Base-by-base conservation (phyloP, 2,329 filamentous ascomycete genomes). In the Penicillium hordei region DNA sequence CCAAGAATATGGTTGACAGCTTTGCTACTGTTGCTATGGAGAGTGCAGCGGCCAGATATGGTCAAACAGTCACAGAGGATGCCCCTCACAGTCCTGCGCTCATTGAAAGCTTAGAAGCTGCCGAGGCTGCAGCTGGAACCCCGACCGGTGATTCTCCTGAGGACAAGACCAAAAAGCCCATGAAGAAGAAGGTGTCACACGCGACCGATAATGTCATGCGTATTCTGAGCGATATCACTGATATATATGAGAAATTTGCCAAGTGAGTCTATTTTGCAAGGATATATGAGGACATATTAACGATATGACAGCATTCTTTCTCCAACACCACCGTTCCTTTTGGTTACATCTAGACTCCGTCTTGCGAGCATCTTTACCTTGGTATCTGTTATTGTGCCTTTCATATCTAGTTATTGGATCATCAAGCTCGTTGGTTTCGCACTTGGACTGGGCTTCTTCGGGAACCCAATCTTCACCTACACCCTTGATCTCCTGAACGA, bases 201-300 rank as follows among this genome's bases (percentile, higher is more conserved):
- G 87, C 90, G 72, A 89, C 90, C 73, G 80, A 89, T 42, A 89
- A 89, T 0, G 75, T 88, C 5, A 93, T 94, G 90, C 84, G 86
- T 66, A 78, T 77, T 1, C 68, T 88, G 48, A 83, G 81, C n/a
- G 83, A 86, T 62, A 73, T 86, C 3, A 80, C 82, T 3, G 86
- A 89, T 69, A 81, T 79, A 0, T 89, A 85, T 81, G 86, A 89
- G 67, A 78, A 84, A 46, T 83, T 89, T 61, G 83, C 76, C 33
- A 87, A 87, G 79, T 81, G 70, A 61, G 76, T 67, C 65, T 0
- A 50, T 31, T 29, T 19, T 31, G n/a, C n/a, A 40, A 23, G 5
- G n/a, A 29, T 5, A 2, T 15, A n/a, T 19, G 33, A 10, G 9
- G 17, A 10, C 3, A 40, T n/a, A 9, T 44, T 59, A 46, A 60